Conservation (phyloP, 2,329 filamentous ascomycete species). For the Orbilia oligospora region DNA sequence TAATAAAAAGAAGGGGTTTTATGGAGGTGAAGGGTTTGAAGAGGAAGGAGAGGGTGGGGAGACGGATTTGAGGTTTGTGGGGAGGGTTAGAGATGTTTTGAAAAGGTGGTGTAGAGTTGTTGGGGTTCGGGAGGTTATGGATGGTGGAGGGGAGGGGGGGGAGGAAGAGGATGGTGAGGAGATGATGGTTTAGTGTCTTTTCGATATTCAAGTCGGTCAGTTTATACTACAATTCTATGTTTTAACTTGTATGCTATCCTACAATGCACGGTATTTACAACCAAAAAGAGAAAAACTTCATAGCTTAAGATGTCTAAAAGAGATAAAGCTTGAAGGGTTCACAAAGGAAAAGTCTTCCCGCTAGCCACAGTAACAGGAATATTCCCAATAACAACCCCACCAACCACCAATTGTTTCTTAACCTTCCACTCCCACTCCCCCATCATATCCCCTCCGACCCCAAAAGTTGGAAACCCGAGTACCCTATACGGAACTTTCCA, state of each 20-base stretch:
- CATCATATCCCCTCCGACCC: conserved; percentile 22
- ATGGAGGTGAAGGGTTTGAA: conserved; percentile 23
- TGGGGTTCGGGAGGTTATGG: conserved; percentile 7
- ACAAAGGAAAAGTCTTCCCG: conserved; percentile 24
- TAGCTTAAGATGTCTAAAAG: no score
- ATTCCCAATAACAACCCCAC: conserved; percentile 30
- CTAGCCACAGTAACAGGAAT: conserved; percentile 17
- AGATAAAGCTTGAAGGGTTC: not conserved
- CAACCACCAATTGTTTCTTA: conserved; percentile 48
- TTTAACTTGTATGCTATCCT: conserved; percentile 18
- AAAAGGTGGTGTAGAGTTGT: conserved; percentile 42
- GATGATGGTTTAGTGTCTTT: conserved; percentile 39
- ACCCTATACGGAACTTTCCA: conserved; percentile 44
- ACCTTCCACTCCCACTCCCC: conserved; percentile 57
- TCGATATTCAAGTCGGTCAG: not conserved
- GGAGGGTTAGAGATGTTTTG: conserved; percentile 42
- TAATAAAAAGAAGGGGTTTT: conserved; percentile 19
- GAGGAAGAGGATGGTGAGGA: conserved; percentile 24
- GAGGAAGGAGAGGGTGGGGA: conserved; percentile 18
- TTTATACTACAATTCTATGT: conserved; percentile 5
- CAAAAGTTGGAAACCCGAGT: conserved; percentile 47
- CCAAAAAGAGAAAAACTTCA: conserved; percentile 1
- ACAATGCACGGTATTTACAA: conserved; percentile 7
- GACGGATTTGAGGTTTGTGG: conserved; percentile 48
- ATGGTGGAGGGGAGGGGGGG: not conserved